Evolutionary conservation across 345 rosid genomes (phyloP).

Genomic region (Camelina hispida): DNA sequence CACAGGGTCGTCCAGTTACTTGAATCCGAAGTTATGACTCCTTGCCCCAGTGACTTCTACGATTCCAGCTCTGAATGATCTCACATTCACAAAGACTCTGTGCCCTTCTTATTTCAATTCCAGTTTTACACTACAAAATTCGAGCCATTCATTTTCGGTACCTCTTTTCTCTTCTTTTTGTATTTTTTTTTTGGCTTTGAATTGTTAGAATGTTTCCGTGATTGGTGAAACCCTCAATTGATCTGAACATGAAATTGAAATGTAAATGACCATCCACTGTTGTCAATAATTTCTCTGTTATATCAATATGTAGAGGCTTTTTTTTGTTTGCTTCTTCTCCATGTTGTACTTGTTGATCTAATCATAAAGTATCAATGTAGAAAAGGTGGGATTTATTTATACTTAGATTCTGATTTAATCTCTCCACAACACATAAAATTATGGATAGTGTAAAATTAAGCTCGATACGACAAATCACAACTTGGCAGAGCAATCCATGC

Average conservation of each 20-base stretch:
- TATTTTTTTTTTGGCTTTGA: slow-evolving; percentile 17
- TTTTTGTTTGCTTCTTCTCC: not conserved
- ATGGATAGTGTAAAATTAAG: not conserved
- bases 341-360: too few species aligned
- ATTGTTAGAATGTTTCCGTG: slow-evolving; percentile 22
- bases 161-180: not conserved
- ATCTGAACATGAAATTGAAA: slow-evolving; percentile 16
- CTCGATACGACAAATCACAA: not conserved
- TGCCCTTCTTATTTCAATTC: slow-evolving; percentile 1
- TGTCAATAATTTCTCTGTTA: slow-evolving; percentile 14
- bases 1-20: slow-evolving; percentile 90
- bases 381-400: not conserved
- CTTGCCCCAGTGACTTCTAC: slow-evolving; percentile 92
- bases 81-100: not conserved
- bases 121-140: slow-evolving; percentile 24
- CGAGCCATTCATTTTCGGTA: slow-evolving; percentile 26
- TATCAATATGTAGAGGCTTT: not conserved
- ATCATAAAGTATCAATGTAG: too few species aligned
- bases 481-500: slow-evolving; percentile 49
- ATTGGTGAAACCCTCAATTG: slow-evolving; percentile 19
- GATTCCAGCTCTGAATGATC: slow-evolving; percentile 82
- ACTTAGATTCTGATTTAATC: not conserved
- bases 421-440: not conserved
- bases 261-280: slow-evolving; percentile 37
- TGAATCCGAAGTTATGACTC: slow-evolving; percentile 94